A percentile compares a stretch with the other conserved stretches of the same genome.
phyloP scores from a whole-genome alignment of 345 rosid species.

The Brassica incana region DNA sequence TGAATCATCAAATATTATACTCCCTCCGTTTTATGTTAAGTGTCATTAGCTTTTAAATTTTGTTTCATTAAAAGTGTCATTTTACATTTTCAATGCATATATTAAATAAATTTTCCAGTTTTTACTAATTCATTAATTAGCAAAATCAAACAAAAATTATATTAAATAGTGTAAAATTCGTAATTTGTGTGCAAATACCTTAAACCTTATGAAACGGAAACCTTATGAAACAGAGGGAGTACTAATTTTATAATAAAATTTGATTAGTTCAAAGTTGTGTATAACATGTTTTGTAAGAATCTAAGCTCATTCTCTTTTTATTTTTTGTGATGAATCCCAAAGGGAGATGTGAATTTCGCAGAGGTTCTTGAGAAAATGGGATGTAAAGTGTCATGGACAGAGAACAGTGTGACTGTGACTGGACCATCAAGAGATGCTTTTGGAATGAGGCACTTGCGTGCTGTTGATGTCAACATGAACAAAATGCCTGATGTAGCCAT shows the following conservation, averaged over 20 bases:
- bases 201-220: no score
- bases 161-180: no score
- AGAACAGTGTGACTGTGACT: conserved; percentile 85
- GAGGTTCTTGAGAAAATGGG: conserved; percentile 98
- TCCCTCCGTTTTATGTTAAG: no score
- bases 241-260: neutral
- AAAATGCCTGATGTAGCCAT: conserved; percentile 99
- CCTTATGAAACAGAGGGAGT: no score
- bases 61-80: no score
- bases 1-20: neutral
- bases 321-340: neutral
- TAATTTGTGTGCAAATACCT: no score
- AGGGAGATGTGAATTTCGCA: conserved; percentile 93
- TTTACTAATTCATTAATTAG: no score
- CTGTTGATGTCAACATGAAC: conserved; percentile 95
- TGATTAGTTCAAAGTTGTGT: neutral
- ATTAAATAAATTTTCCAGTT: no score
- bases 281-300: neutral
- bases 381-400: conserved; percentile 84
- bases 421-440: conserved; percentile 81
- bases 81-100: no score
- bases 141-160: no score
- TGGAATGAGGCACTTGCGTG: conserved; percentile 67
- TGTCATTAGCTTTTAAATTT: no score
- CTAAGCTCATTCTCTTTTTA: neutral